Evolutionary conservation across 345 rosid genomes (phyloP), one percentile per base, ranked within the genome.

Genomic region (Murraya koenigii): DNA sequence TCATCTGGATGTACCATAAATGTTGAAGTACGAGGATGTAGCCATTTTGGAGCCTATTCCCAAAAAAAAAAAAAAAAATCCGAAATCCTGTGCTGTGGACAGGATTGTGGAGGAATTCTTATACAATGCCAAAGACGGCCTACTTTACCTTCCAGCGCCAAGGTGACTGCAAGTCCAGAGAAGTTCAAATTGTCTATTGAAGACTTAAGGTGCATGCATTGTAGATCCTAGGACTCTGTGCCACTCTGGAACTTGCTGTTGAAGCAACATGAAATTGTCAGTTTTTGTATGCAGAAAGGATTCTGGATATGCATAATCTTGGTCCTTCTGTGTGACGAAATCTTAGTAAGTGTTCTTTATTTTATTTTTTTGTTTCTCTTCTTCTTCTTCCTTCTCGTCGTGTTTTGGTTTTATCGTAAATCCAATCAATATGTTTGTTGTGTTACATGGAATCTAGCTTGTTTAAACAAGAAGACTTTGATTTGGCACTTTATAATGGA

Each of bases 21-120:
- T 22, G 56, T 54, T 19, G 10, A 47, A 54, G 71, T 52, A 65
- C n/a, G 72, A 69, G 76, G 82, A 6, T 68, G 66, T 6, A 76
- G 79, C 8, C 71, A n/a, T 20, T 61, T 75, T n/a, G 82, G 71
- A 41, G 56, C 41, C 1, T 75, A 75, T 63, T 75, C 75, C 26
- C 32, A 30, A 30, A 30, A 30, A 30, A 75, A 56, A 28, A 23
- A 19, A 11, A 63, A 15, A 63, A 28, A 38, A 66, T 65, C n/a
- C n/a, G 20, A 75, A 22, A 44, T 26, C 30, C 23, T 75, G 79
- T 68, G 19, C 2, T 7, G 66, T 62, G 38, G 64, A 62, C 25
- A 28, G 0, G 2, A 14, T 2, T 28, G 72, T 35, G 23, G 28
- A n/a, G 54, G 71, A 69, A 36, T 80, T 80, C 66, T 25, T 13